Percentiles rank a stretch among this genome's conserved stretches.
Evolutionary conservation across 129 eudicot species (phyloP).

Genomic region (Flaveria linearis): DNA sequence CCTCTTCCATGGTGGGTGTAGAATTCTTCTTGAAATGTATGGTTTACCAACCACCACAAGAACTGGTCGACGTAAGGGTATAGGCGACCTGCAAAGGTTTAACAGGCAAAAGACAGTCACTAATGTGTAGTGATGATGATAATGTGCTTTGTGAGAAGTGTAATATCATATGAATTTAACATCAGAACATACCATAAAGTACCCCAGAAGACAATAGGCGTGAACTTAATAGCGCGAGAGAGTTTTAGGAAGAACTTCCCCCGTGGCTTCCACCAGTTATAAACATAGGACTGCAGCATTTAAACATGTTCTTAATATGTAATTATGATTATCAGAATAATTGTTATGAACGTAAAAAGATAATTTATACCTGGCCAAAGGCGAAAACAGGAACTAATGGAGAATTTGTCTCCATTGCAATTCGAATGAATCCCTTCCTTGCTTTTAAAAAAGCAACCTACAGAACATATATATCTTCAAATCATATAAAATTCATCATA

Average conservation of each 20-base stretch:
- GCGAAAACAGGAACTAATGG: conserved; percentile 91
- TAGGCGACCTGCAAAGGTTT: conserved; percentile 61
- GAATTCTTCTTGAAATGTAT: conserved; percentile 54
- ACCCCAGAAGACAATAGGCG: conserved; percentile 90
- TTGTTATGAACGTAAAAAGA: neutral
- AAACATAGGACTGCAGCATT: conserved; percentile 61
- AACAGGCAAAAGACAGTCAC: neutral
- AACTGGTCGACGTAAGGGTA: conserved; percentile 72
- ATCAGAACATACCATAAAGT: conserved; percentile 61
- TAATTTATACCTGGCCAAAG: conserved; percentile 80
- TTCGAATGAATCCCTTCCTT: conserved; percentile 80
- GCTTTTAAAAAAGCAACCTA: conserved; percentile 66
- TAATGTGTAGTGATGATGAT: neutral
- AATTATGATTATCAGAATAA: neutral
- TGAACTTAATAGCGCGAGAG: conserved; percentile 71
- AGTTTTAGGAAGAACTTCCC: conserved; percentile 59
- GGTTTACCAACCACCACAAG: conserved; percentile 94
- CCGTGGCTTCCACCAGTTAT: conserved; percentile 96
- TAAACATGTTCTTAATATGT: neutral
- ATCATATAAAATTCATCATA: neutral
- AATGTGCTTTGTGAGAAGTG: conserved; percentile 1
- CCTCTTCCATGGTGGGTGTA: conserved; percentile 82
- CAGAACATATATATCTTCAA: neutral
- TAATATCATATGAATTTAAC: neutral
- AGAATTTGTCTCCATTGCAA: conserved; percentile 77